Conservation (phyloP, 2,329 filamentous ascomycete genomes). For the Ophiocordyceps unilateralis region DNA sequence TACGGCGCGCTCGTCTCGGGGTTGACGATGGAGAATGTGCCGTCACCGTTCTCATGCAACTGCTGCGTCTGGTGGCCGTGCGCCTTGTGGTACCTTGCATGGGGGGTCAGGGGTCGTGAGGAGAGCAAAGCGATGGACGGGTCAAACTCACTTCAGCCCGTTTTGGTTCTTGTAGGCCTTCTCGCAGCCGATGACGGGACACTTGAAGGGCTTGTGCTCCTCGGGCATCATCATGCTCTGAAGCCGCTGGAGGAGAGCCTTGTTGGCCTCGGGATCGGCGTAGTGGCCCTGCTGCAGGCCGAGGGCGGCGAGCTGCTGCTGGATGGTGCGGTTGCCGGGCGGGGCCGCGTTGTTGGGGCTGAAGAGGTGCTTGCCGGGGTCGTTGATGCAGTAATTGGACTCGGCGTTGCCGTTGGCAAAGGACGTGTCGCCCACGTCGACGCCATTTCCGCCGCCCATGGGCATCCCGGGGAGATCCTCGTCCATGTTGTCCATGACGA, state of each 20-base stretch:
- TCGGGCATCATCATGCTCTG: conserved; percentile 55
- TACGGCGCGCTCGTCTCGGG: conserved; percentile 89
- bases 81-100: conserved; percentile 45
- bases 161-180: conserved; percentile 99
- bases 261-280: conserved; percentile 57
- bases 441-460: conserved; percentile 39
- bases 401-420: conserved; percentile 31
- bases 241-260: conserved; percentile 36
- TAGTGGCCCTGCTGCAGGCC: conserved; percentile 63
- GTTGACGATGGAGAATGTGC: conserved; percentile 95
- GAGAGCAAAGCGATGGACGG: background rate
- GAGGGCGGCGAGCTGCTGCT: conserved; percentile 53
- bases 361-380: conserved; percentile 85
- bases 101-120: background rate
- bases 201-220: conserved; percentile 95
- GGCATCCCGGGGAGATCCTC: conserved; percentile 50
- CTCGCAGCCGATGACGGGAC: conserved; percentile 93
- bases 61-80: conserved; percentile 96
- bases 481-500: conserved; percentile 49
- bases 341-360: conserved; percentile 63
- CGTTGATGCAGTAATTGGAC: conserved; percentile 56
- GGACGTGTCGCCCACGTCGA: conserved; percentile 32
- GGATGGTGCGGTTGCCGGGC: conserved; percentile 44
- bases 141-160: conserved; percentile 62
- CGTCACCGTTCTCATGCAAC: conserved; percentile 89